A percentile compares a stretch with the other conserved stretches of the same genome.
Evolutionary conservation across 345 rosid species (phyloP).

Genomic region (Rhodamnia rubescens): DNA sequence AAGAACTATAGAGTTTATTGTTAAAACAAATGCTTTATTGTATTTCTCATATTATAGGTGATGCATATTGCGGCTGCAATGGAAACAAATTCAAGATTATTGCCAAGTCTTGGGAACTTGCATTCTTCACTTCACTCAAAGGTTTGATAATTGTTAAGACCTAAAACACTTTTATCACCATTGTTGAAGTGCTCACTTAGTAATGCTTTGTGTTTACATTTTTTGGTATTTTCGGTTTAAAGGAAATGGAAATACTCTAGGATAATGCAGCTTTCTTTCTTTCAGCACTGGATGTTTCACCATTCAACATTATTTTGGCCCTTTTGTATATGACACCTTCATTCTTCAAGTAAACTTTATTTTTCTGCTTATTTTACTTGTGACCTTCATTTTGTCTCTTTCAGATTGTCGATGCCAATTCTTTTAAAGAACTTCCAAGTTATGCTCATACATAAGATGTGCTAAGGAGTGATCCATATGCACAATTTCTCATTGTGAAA

Average conservation of each 20-base stretch:
- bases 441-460: background rate
- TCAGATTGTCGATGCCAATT: background rate
- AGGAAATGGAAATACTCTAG: background rate
- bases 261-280: background rate
- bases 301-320: background rate
- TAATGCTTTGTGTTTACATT: background rate
- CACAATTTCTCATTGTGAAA: background rate
- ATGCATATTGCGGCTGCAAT: conserved; percentile 97
- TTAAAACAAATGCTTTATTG: background rate
- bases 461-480: background rate
- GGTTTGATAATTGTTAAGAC: conserved; percentile 25
- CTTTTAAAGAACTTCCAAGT: background rate
- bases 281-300: background rate
- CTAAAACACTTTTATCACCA: background rate
- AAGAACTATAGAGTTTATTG: background rate
- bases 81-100: conserved; percentile 76
- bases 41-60: conserved; percentile 34
- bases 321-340: background rate
- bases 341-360: background rate
- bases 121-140: conserved; percentile 59
- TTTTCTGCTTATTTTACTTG: background rate
- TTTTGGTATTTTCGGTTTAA: background rate
- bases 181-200: background rate
- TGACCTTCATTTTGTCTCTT: background rate
- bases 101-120: conserved; percentile 66